A percentile compares a stretch with the other conserved stretches of the same genome.
Conservation (phyloP, 2,329 filamentous ascomycete genomes). For the Stemphylium beticola region DNA sequence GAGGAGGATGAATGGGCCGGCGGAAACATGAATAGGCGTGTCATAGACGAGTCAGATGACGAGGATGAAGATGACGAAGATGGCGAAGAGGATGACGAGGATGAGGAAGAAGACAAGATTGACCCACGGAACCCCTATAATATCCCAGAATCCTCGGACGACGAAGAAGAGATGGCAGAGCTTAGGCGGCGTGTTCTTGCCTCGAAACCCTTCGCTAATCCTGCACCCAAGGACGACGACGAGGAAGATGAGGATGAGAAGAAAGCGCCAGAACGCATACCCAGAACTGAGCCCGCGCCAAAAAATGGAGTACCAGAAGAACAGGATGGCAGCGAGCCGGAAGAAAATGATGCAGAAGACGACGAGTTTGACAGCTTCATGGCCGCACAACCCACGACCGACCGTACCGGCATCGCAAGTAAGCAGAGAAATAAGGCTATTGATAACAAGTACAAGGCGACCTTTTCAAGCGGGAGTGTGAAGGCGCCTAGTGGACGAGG, state of each 20-base stretch:
- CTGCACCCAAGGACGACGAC: slow-evolving; percentile 43
- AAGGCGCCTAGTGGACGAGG: slow-evolving; percentile 28
- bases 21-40: slow-evolving; percentile 81
- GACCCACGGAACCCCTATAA: slow-evolving; percentile 71
- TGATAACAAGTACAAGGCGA: slow-evolving; percentile 38
- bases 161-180: slow-evolving; percentile 92
- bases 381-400: slow-evolving; percentile 86
- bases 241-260: slow-evolving; percentile 50
- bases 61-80: slow-evolving; percentile 60
- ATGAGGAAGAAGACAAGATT: slow-evolving; percentile 51
- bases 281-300: slow-evolving; percentile 58
- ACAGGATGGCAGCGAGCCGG: slow-evolving; percentile 71
- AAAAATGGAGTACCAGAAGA: slow-evolving; percentile 54
- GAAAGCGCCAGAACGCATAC: slow-evolving; percentile 69
- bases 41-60: slow-evolving; percentile 47
- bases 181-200: slow-evolving; percentile 87
- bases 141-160: slow-evolving; percentile 74
- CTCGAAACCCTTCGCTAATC: slow-evolving; percentile 84
- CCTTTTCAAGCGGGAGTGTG: slow-evolving; percentile 41
- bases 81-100: slow-evolving; percentile 51
- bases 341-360: slow-evolving; percentile 68
- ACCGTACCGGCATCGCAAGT: slow-evolving; percentile 75
- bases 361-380: slow-evolving; percentile 93
- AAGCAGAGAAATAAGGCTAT: slow-evolving; percentile 61
- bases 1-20: slow-evolving; percentile 84